Conservation (phyloP, 2,329 filamentous ascomycete genomes). For the Zymoseptoria crescenta region DNA sequence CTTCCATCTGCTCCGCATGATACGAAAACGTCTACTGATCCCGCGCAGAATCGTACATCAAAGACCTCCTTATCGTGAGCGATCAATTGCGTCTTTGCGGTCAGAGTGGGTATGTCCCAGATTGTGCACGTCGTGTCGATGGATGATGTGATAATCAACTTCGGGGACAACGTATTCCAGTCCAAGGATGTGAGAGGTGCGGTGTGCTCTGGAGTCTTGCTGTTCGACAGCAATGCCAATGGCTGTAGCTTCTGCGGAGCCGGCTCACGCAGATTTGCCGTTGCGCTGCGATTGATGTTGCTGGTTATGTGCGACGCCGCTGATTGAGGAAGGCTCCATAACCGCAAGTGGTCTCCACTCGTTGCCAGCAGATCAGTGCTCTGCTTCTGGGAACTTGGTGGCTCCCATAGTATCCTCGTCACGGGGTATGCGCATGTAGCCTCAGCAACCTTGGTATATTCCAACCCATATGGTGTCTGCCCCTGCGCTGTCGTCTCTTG, state of each 20-base stretch:
- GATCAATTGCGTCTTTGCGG: conserved; percentile 95
- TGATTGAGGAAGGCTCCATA: conserved; percentile 75
- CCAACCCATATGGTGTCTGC: conserved; percentile 65
- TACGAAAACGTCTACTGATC: conserved; percentile 97
- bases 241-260: conserved; percentile 79
- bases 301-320: conserved; percentile 52
- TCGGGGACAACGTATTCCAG: conserved; percentile 96
- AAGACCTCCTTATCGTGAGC: conserved; percentile 99
- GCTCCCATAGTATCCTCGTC: conserved; percentile 91
- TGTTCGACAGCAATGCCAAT: conserved; percentile 87
- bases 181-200: conserved; percentile 92
- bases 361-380: conserved; percentile 91
- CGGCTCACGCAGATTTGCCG: conserved; percentile 51
- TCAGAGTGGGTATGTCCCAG: conserved; percentile 97
- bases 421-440: conserved; percentile 97
- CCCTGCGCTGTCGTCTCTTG: conserved; percentile 62
- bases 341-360: conserved; percentile 82
- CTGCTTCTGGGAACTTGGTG: conserved; percentile 88
- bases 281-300: conserved; percentile 60
- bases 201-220: conserved; percentile 96
- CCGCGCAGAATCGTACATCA: conserved; percentile 94
- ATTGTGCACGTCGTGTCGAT: conserved; percentile 99
- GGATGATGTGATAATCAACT: conserved; percentile 95
- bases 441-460: conserved; percentile 90
- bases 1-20: conserved; percentile 96